Evolutionary conservation across 495 filamentous ascomycete species (phyloP).

Genomic region (Glutinoglossum americanum): DNA sequence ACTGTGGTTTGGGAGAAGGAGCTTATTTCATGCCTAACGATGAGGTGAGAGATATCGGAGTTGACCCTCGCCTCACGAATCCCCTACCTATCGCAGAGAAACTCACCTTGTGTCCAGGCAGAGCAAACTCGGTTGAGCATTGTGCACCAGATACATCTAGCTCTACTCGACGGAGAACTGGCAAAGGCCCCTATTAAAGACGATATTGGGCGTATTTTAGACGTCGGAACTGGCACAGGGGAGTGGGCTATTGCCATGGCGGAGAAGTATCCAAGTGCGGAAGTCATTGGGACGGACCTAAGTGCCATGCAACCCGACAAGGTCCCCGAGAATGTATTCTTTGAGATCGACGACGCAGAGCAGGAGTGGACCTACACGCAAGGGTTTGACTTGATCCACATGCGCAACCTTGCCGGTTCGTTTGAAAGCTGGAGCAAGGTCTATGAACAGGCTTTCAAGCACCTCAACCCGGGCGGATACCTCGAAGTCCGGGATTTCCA

Average conservation of each 20-base stretch:
- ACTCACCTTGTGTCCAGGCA: constrained; percentile 14
- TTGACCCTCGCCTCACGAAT: constrained; percentile 25
- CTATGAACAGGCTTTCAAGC: constrained; percentile 11
- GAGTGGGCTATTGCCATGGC: constrained; percentile 17
- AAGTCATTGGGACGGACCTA: constrained; percentile 15
- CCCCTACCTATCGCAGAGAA: constrained; percentile 9
- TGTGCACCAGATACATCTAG: constrained; percentile 17
- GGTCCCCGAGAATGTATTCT: constrained; percentile 5
- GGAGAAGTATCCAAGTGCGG: constrained; percentile 12
- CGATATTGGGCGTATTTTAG: constrained; percentile 9
- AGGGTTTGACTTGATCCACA: constrained; percentile 14
- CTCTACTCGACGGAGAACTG: constrained; percentile 11
- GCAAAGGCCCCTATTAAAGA: constrained; percentile 10
- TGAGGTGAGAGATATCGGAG: constrained; percentile 2
- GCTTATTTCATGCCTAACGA: constrained; percentile 52
- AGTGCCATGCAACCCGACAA: constrained; percentile 8
- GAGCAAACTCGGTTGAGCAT: constrained; percentile 53
- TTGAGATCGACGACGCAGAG: constrained; percentile 6
- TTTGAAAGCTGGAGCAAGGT: constrained; percentile 12
- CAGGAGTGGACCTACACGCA: constrained; percentile 12
- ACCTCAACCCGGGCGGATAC: constrained; percentile 23
- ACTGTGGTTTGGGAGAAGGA: constrained; percentile 26
- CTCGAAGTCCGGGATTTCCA: constrained; percentile 32
- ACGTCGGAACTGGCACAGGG: constrained; percentile 14
- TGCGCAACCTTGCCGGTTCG: constrained; percentile 11